phyloP scores from a whole-genome alignment of 768 basidiomycete genomes.

The Termitomyces sp. region DNA sequence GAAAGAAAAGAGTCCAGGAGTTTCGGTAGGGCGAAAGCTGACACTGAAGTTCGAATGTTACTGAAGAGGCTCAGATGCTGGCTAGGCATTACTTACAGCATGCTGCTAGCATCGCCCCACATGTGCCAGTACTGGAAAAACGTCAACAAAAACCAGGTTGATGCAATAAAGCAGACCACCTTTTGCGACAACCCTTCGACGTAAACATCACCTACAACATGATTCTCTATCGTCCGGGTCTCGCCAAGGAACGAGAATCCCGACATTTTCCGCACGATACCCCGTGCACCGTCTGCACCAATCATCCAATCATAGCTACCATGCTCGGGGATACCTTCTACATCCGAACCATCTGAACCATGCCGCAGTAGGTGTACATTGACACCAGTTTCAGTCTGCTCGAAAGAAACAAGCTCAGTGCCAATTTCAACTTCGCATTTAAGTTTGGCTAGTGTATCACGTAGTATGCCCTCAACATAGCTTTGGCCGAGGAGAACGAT shows the following conservation, averaged over 20 bases:
- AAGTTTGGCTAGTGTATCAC: constrained; percentile 25
- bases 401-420: constrained; percentile 39
- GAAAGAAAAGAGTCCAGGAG: constrained; percentile 24
- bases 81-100: constrained; percentile 22
- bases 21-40: constrained; percentile 27
- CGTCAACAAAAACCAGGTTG: neutral
- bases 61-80: neutral
- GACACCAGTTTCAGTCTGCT: constrained; percentile 30
- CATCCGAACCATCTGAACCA: constrained; percentile 9
- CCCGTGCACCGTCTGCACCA: constrained; percentile 39
- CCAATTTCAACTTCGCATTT: constrained; percentile 35
- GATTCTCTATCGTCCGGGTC: constrained; percentile 26
- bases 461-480: constrained; percentile 32
- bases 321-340: constrained; percentile 20
- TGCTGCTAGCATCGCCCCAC: constrained; percentile 34
- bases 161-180: constrained; percentile 10
- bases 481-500: constrained; percentile 31
- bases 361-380: constrained; percentile 27
- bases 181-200: constrained; percentile 35
- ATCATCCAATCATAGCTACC: constrained; percentile 31
- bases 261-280: constrained; percentile 35
- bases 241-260: constrained; percentile 37
- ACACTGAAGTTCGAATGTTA: constrained; percentile 14
- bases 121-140: constrained; percentile 37
- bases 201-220: constrained; percentile 37